Evolutionary conservation across 345 rosid species (phyloP), one percentile per base, ranked within the genome.

Genomic region (Populus euphratica): DNA sequence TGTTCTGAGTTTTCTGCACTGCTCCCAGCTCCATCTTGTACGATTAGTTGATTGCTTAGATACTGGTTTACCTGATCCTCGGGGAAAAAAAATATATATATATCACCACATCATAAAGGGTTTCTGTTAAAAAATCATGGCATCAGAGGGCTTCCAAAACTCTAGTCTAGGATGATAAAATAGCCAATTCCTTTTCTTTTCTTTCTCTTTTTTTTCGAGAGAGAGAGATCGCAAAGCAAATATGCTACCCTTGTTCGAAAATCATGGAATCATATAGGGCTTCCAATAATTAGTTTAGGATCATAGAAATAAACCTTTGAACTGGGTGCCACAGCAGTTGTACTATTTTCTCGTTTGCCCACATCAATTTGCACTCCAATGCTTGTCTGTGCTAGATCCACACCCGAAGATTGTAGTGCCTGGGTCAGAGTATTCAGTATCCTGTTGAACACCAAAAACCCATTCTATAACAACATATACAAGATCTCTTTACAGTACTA

Each of bases 361-460:
- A 91, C 89, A 82, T 86, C 89, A 80, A 93, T 81, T 77, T 90
- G 85, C 79, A 93, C 96, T 20, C 90, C 85, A 79, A 93, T 85
- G 80, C 66, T 84, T 50, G 96, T 81, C 79, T 85, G 90, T 36
- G 93, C 83, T 80, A 91, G 64, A 74, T 93, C 89, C 83, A 93
- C 92, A 62, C 94, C 93, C 4, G 92, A 88, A 39, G 91, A 88
- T 69, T 73, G 90, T 77, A 93, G 85, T 35, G 87, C 88, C 81
- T 86, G 86, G 56, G 88, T 89, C 84, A 93, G 77, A 61, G 78
- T 81, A 67, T 83, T 76, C 79, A 85, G 80, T 75, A 93, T 69
- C 91, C 98, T 91, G 90, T 69, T 73, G 41, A 76, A 81, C 71
- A 79, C 44, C 69, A 79, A 25, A 21, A 33, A 23, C 31, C 52